Base-by-base conservation (phyloP, 805 yeast genomes). In the Ogataea trehalophila region DNA sequence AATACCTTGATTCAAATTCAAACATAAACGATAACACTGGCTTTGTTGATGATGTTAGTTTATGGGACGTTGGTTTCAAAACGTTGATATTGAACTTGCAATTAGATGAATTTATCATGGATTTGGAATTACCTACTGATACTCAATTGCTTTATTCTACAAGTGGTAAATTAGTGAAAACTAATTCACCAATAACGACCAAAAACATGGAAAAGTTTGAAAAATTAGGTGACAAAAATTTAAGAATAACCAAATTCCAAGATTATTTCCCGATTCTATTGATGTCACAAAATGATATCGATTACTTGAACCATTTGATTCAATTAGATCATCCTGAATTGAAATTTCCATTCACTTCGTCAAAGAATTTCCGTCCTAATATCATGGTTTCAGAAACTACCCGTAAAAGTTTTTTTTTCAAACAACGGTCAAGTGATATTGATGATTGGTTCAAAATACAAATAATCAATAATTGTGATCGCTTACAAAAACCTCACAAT, bases 241-340 rank as follows among this genome's bases (percentile, higher is more conserved):
- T 41, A 47, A 49, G 62, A 35, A 43, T 48, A 13, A 55, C 64
- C 7, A 51, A 51, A 43, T 61, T 60, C 44, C 65, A 61, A 41
- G 65, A 61, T 23, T 60, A 61, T 39, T 61, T 46, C 46, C 65
- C 65, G 5, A 45, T 58, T 8, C 39, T 61, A 43, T 37, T 60
- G 36, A 54, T 59, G 53, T 39, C 57, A 11, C 47, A 48, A 15
- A 41, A 46, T 18, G 66, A 62, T 40, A 40, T 62, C 9, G 38
- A 39, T 5, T 55, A 55, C 33, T 41, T 62, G 26, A 51, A 52
- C 34, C n/a, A 14, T 2, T 41, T 45, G 22, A 20, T 59, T 5
- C 14, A 8, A 16, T 41, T 38, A 23, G 37, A 46, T 33, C 20
- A n/a, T n/a, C 20, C 42, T 22, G 39, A 37, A 14, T 36, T 39